Evolutionary conservation across 352 stramenopile genomes (phyloP), one percentile per base, ranked within the genome.

Genomic region (Phytophthora quininea): DNA sequence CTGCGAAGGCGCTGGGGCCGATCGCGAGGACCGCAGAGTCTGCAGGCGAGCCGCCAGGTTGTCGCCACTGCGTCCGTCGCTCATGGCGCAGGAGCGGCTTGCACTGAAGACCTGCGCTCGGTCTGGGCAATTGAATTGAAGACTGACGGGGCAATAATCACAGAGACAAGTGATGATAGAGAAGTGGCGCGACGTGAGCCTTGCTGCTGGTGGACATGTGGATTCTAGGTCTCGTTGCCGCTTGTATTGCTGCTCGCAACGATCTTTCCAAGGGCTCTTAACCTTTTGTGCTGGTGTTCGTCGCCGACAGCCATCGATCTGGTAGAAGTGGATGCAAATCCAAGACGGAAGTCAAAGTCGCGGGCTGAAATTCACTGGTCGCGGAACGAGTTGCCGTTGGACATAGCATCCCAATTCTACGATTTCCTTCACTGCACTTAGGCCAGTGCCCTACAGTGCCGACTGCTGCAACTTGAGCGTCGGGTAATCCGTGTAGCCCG

Each of bases 401-500:
- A 68, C 60, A 67, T 51, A 0, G 19, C 19, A 24, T 24, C 19
- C 19, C 19, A 24, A 24, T 24, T 24, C 19, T 24, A 24, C 19
- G 19, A 24, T 24, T 24, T 40, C 35, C 35, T 40, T 11, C 35
- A 11, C 35, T 11, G 6, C 35, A 0, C 10, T 11, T 6, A 40
- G 10, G 10, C 35, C 6, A 49, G 9, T 3, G 55, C 7, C 14
- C 35, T 67, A 74, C 31, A 74, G 46, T 15, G 55, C 53, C 11
- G 67, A 66, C 43, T 89, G 19, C 19, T 64, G 63, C 12, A 92
- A 69, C 8, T 83, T 61, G 12, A 82, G 63, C 15, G 56, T 62
- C 27, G 70, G 71, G 66, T 81, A 84, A 62, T 84, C 76, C 1
- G 69, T 82, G 59, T 89, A 89, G 27, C 80, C 80, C 9, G 73